Evolutionary conservation across 2,329 filamentous ascomycete species (phyloP), one percentile per base, ranked within the genome.

Genomic region (Aspergillus jensenii): DNA sequence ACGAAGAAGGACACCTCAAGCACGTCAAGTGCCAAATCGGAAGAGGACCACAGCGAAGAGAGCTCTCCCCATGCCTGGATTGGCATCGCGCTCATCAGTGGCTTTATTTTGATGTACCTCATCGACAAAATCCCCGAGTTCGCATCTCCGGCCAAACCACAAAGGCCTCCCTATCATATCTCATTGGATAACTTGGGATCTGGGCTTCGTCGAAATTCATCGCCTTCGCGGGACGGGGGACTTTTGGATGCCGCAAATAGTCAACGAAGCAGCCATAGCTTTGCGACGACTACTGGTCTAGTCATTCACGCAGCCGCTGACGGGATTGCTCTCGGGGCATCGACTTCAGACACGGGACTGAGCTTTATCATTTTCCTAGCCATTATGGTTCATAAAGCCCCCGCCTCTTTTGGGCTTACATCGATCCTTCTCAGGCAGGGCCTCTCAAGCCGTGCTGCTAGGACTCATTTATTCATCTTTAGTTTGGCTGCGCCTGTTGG

Each of bases 331-430:
- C 87, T 99, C 76, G 95, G 95, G 21, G 95, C 95, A 23, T 96
- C 93, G 0, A 90, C 89, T 3, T 88, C 90, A 4, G 87, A 91
- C 65, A 86, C 86, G 61, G 88, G 89, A 58, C 79, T 99, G 11
- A 91, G 90, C 37, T 86, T 98, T 59, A 90, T 99, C 66, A 91
- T 99, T 40, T 99, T 99, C 74, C 77, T 96, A 41, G 95, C 95
- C 11, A 95, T 99, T 65, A 96, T 99, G 90, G 86, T 98, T 6
- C 95, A 99, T 76, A 99, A 98, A 78, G 93, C 92, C 1, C 93
- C 93, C 0, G 95, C 95, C 1, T 93, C 95, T 0, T 99, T 99
- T 77, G 95, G 95, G 0, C 79, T 99, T 48, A 98, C 93, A 0
- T 93, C 92, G 1, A 86, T 97, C 2, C 78, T 99, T 47, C 80